phyloP scores from a whole-genome alignment of 805 yeast genomes.

The Hanseniaspora jakobsenii region DNA sequence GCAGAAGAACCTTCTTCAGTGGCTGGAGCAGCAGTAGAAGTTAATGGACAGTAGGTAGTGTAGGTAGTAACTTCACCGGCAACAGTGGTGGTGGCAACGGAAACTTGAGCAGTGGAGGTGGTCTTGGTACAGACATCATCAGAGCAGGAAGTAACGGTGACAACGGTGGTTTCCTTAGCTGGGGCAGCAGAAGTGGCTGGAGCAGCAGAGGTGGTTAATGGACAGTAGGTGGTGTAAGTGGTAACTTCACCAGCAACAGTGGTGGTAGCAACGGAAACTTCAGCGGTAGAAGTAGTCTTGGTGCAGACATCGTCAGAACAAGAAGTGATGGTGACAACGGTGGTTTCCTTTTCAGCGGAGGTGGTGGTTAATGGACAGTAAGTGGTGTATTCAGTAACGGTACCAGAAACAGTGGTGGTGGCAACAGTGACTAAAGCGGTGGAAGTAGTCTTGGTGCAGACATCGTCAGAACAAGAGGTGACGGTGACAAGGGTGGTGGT shows the following conservation, averaged over 20 bases:
- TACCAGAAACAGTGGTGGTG: slow-evolving; percentile 28
- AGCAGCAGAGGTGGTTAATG: slow-evolving; percentile 84
- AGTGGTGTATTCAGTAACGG: slow-evolving; percentile 53
- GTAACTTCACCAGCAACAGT: background rate
- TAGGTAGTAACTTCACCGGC: background rate
- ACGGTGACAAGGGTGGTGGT: slow-evolving; percentile 29
- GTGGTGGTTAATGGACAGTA: slow-evolving; percentile 77
- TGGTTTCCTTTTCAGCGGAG: slow-evolving; percentile 6
- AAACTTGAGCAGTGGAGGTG: background rate
- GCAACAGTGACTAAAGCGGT: slow-evolving; percentile 30
- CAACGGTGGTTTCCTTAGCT: slow-evolving; percentile 7
- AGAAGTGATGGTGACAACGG: slow-evolving; percentile 26
- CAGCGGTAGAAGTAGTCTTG: background rate
- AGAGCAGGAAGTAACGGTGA: slow-evolving; percentile 28
- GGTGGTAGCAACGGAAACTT: background rate
- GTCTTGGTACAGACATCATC: background rate
- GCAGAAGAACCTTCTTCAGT: background rate
- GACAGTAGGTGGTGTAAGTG: slow-evolving; percentile 27
- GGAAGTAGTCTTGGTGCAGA: slow-evolving; percentile 26
- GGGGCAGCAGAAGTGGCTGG: slow-evolving; percentile 59
- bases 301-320: slow-evolving; percentile 17
- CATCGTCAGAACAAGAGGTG: slow-evolving; percentile 28
- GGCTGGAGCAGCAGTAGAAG: background rate
- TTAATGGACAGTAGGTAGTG: background rate
- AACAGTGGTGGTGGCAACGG: background rate